Evolutionary conservation across 768 basidiomycete species (phyloP), one percentile per base, ranked within the genome.

Genomic region (Asterophora lycoperdoides): DNA sequence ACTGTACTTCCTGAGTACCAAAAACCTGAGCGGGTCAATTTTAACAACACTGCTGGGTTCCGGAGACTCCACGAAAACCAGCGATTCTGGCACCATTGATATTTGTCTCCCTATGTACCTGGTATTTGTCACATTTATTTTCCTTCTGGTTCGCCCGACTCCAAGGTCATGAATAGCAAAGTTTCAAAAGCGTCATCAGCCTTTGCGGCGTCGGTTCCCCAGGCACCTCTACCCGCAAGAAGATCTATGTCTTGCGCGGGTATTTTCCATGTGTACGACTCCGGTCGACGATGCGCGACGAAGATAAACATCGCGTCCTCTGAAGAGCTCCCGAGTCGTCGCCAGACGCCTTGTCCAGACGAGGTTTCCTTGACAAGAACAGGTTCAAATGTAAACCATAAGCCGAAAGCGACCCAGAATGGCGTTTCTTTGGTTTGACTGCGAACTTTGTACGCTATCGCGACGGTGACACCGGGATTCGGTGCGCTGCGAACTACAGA

Each of bases 391-490:
- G 71, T 57, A 64, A 88, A 90, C 86, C 86, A 91, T 15, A 86
- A 64, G 15, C 89, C 89, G 54, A 93, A 89, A 2, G 83, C 82
- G 4, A 74, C 70, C 89, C 89, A 92, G 64, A 92, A 93, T 0
- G 80, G 70, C 0, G 78, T 70, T 61, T 92, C 90, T 56, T 86
- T 88, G 0, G 75, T 51, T 26, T 89, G 70, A 52, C 83, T 89
- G 19, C 89, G 80, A 14, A 87, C 69, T 64, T 83, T 87, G 72
- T 89, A 93, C 0, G 89, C 85, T 29, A 92, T 79, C 26, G 86
- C 63, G 40, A 92, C 60, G 10, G 70, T 54, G 30, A 69, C 67
- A 5, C 60, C 51, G 30, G 47, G 45, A 28, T 35, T 35, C 10
- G 19, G 34, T 35, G 34, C 55, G 7, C 41, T 41, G 14, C 49